A percentile compares a stretch with the other conserved stretches of the same genome.
phyloP scores from a whole-genome alignment of 495 filamentous ascomycete genomes.

The Aspergillus affinis region DNA sequence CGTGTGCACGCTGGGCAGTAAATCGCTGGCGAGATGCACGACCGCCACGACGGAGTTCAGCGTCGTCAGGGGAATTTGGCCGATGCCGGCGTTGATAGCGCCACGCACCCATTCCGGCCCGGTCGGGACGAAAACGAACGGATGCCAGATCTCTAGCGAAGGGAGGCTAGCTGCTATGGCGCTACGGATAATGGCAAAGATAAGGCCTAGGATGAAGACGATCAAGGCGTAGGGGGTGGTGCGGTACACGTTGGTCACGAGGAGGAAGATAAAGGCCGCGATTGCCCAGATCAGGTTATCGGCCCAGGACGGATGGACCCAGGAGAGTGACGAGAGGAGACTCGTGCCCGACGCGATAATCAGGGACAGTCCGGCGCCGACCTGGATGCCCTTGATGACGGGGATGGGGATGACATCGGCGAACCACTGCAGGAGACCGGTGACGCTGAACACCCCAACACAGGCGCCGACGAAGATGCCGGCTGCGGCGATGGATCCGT shows the following conservation, averaged over 20 bases:
- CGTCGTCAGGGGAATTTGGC: constrained; percentile 85
- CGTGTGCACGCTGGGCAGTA: constrained; percentile 64
- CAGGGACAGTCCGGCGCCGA: constrained; percentile 82
- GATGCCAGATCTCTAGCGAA: constrained; percentile 51
- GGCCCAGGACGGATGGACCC: constrained; percentile 56
- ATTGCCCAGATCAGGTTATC: constrained; percentile 76
- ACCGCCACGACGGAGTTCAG: constrained; percentile 91
- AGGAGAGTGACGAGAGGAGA: constrained; percentile 59
- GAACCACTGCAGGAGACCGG: constrained; percentile 70
- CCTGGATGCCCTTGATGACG: constrained; percentile 90
- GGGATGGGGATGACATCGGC: constrained; percentile 73
- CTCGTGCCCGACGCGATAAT: constrained; percentile 69
- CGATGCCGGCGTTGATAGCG: constrained; percentile 62
- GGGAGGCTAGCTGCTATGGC: constrained; percentile 38
- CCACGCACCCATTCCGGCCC: constrained; percentile 48
- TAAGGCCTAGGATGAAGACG: constrained; percentile 63
- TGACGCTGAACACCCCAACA: constrained; percentile 73
- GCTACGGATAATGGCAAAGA: constrained; percentile 51
- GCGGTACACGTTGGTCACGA: constrained; percentile 58
- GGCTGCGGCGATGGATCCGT: constrained; percentile 70
- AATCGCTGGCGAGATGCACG: constrained; percentile 67
- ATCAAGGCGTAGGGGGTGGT: constrained; percentile 74
- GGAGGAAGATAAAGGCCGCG: constrained; percentile 65
- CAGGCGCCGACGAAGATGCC: constrained; percentile 72
- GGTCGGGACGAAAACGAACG: constrained; percentile 42